A percentile compares a stretch with the other conserved stretches of the same genome.
These are phyloP conservation scores for Nitzschia sp. DNA, from an alignment of 108 stramenopile species.

Conservation along the genomic window DNA sequence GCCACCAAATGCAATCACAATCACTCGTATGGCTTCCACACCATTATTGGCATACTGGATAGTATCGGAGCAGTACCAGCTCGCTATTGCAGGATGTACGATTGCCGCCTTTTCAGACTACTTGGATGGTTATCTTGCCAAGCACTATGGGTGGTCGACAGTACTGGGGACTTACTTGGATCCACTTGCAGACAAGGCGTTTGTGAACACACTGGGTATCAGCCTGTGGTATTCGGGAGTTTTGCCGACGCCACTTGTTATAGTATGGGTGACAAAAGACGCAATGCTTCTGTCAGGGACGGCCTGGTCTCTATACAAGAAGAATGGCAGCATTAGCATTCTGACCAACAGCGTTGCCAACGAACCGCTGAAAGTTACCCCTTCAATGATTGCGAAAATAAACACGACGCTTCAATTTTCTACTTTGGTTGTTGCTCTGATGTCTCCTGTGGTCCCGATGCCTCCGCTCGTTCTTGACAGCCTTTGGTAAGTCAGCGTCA, in stretches of 20 bases:
- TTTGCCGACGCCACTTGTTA: conserved; percentile 65
- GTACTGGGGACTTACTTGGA: conserved; percentile 84
- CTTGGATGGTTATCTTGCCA: conserved; percentile 86
- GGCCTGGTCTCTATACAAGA: conserved; percentile 53
- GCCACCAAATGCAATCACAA: conserved; percentile 74
- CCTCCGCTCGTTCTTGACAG: conserved; percentile 19
- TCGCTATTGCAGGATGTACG: conserved; percentile 47
- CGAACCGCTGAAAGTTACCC: conserved; percentile 66
- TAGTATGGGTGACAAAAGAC: conserved; percentile 69
- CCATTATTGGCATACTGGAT: conserved; percentile 76
- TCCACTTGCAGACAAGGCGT: conserved; percentile 83
- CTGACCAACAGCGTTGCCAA: conserved; percentile 26
- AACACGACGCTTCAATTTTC: conserved; percentile 82
- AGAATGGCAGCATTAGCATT: conserved; percentile 34
- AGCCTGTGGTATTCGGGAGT: conserved; percentile 64
- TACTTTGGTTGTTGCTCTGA: conserved; percentile 37
- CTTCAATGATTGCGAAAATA: conserved; percentile 70
- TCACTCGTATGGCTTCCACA: conserved; percentile 70
- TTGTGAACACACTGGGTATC: conserved; percentile 54
- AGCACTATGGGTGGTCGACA: conserved; percentile 58
- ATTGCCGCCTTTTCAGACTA: conserved; percentile 68
- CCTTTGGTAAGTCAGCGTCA: conserved; percentile 17
- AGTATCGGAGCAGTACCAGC: conserved; percentile 48
- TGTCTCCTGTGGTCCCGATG: conserved; percentile 25
- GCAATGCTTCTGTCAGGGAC: conserved; percentile 23